These are phyloP conservation scores for Kwoniella sp. DNA, from an alignment of 768 basidiomycete species.

Conservation along the genomic window DNA sequence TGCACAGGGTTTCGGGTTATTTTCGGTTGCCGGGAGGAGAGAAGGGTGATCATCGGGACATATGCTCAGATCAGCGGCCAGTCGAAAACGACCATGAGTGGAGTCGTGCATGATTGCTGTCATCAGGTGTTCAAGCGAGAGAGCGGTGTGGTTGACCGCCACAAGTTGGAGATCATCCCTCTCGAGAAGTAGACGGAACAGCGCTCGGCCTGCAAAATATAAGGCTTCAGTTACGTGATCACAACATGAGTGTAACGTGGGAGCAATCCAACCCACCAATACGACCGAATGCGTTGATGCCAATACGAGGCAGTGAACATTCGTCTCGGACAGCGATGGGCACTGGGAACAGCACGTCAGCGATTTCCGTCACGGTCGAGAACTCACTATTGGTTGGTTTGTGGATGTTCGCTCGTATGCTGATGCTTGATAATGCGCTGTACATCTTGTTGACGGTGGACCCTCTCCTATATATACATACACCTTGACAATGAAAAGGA, in stretches of 20 bases:
- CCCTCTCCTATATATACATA: neutral
- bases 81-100: conserved; percentile 50
- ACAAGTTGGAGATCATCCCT: conserved; percentile 41
- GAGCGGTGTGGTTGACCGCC: conserved; percentile 57
- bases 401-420: neutral
- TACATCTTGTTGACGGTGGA: neutral
- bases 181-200: conserved; percentile 29
- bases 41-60: conserved; percentile 31
- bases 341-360: neutral
- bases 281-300: conserved; percentile 56
- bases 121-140: conserved; percentile 50
- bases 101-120: conserved; percentile 54
- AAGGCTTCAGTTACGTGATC: too few species aligned
- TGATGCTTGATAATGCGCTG: too few species aligned
- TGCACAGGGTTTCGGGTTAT: conserved; percentile 39
- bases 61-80: conserved; percentile 39
- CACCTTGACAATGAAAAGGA: neutral
- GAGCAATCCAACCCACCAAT: conserved; percentile 53
- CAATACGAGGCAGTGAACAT: conserved; percentile 24
- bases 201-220: conserved; percentile 26
- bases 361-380: too few species aligned
- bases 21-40: conserved; percentile 26
- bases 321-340: conserved; percentile 14
- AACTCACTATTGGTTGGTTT: conserved; percentile 2
- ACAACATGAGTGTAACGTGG: too few species aligned